These are phyloP conservation scores for Russula virescens DNA, from an alignment of 768 basidiomycete species.

Conservation along the genomic window DNA sequence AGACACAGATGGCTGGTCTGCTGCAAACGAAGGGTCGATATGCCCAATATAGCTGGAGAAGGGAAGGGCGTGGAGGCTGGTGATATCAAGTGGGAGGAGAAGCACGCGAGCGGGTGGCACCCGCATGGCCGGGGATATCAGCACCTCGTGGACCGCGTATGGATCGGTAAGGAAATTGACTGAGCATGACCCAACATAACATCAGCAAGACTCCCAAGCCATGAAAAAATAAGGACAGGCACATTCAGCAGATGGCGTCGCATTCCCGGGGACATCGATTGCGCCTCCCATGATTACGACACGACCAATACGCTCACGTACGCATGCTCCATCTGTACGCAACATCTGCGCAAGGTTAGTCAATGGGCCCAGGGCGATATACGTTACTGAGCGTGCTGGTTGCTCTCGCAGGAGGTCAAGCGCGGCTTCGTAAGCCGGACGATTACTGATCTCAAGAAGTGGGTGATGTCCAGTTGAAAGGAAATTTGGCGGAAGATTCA, in stretches of 20 bases:
- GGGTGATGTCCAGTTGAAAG: slow-evolving; percentile 31
- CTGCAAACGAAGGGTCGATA: slow-evolving; percentile 60
- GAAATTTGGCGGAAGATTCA: slow-evolving; percentile 35
- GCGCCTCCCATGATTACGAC: slow-evolving; percentile 93
- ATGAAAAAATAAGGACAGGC: slow-evolving; percentile 28
- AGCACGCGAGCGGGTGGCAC: slow-evolving; percentile 63
- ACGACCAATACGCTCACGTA: slow-evolving; percentile 59
- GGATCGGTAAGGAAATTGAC: slow-evolving; percentile 90
- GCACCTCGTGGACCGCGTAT: slow-evolving; percentile 67
- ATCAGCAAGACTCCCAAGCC: neutral
- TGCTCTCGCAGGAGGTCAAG: slow-evolving; percentile 48
- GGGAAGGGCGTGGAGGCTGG: slow-evolving; percentile 70
- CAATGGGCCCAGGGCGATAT: slow-evolving; percentile 68
- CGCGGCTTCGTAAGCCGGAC: slow-evolving; percentile 48
- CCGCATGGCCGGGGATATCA: slow-evolving; percentile 41
- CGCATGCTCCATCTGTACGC: slow-evolving; percentile 45
- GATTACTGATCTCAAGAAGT: slow-evolving; percentile 43
- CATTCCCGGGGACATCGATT: slow-evolving; percentile 87
- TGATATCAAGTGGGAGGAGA: slow-evolving; percentile 76
- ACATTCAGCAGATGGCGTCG: slow-evolving; percentile 80
- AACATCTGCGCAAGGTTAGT: slow-evolving; percentile 74
- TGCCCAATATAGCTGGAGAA: slow-evolving; percentile 54
- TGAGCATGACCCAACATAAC: slow-evolving; percentile 27
- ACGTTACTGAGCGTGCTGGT: slow-evolving; percentile 54
- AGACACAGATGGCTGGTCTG: slow-evolving; percentile 44